Base-by-base conservation (phyloP, 2,329 filamentous ascomycete genomes). In the Pyrenochaeta sp. region DNA sequence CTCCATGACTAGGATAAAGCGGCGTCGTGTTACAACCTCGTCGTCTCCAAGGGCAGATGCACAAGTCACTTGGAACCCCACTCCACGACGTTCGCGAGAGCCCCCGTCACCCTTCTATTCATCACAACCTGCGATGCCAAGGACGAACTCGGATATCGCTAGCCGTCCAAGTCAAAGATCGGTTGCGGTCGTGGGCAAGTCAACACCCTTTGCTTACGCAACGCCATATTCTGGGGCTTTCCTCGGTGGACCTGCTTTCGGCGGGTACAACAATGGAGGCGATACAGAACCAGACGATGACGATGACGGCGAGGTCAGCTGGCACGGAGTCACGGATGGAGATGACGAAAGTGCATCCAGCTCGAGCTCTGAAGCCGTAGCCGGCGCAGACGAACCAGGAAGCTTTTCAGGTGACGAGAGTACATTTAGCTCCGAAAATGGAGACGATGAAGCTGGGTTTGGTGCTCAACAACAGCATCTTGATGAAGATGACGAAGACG, bases 151-250 rank as follows among this genome's bases (percentile, higher is more conserved):
- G 6, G 67, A 69, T 35, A 44, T 60, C n/a, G 55, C 52, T 47
- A 74, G 72, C 71, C 20, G 81, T 71, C 62, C 62, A 13, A 41
- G 77, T 71, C 34, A 81, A 71, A 58, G 65, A n/a, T 67, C 61
- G 27, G 41, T 53, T 7, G 55, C 57, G 20, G 41, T 60, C 66
- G 48, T 51, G 3, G 58, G 61, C 44, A 56, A 69, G 60, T 44
- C 80, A 0, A 87, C 86, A 0, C 78, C 78, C 2, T 84, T 84
- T 53, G 85, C 84, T n/a, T 91, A 91, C 60, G 86, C 87, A 3
- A 92, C 88, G 0, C 88, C 88, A 0, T 79, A 86, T 62, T 90
- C 87, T 60, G 67, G 68, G 1, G 61, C 61, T 1, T 60, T 71
- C 24, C 36, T 68, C n/a, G 67, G 65, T 11, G 65, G 63, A 2